Percentiles rank a stretch among this genome's conserved stretches.
These are phyloP conservation scores for Spergularia bocconei DNA, from an alignment of 148 eudicot species.

Conservation along the genomic window DNA sequence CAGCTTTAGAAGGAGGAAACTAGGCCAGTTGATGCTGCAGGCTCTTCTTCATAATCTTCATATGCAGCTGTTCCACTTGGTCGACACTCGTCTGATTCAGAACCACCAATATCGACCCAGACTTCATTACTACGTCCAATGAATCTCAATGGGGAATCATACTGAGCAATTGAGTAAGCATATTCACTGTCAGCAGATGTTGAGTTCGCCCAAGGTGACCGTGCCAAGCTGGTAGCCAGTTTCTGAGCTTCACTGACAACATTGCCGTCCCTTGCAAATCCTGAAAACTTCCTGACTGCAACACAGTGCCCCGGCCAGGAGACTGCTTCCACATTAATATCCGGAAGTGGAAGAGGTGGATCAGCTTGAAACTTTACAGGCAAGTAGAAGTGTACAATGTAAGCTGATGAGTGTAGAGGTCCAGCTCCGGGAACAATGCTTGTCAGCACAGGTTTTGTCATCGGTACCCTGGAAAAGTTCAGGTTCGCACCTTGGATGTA, in stretches of 20 bases:
- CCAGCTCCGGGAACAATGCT: constrained; percentile 67
- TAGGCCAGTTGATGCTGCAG: constrained; percentile 16
- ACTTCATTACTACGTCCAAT: constrained; percentile 70
- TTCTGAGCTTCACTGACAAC: constrained; percentile 59
- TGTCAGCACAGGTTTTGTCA: constrained; percentile 77
- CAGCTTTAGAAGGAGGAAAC: neutral
- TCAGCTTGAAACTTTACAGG: constrained; percentile 55
- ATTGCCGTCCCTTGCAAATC: constrained; percentile 70
- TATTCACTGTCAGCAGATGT: constrained; percentile 43
- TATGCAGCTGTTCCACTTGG: constrained; percentile 39
- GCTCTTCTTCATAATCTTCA: constrained; percentile 22
- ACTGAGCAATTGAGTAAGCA: constrained; percentile 87
- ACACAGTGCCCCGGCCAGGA: constrained; percentile 60
- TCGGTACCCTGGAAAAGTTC: constrained; percentile 60
- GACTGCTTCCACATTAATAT: constrained; percentile 54
- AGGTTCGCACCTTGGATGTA: constrained; percentile 84
- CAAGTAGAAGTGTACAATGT: constrained; percentile 54
- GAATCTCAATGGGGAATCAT: constrained; percentile 56
- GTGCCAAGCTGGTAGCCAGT: constrained; percentile 65
- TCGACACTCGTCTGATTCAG: constrained; percentile 40
- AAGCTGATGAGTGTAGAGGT: constrained; percentile 70
- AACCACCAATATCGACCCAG: constrained; percentile 60
- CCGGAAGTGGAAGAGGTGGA: constrained; percentile 80
- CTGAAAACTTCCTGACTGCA: constrained; percentile 74
- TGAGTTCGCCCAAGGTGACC: constrained; percentile 63